Percentiles rank a stretch among this genome's conserved stretches.
Conservation (phyloP, 2,329 filamentous ascomycete genomes). For the Torrubiella hemipterigena region DNA sequence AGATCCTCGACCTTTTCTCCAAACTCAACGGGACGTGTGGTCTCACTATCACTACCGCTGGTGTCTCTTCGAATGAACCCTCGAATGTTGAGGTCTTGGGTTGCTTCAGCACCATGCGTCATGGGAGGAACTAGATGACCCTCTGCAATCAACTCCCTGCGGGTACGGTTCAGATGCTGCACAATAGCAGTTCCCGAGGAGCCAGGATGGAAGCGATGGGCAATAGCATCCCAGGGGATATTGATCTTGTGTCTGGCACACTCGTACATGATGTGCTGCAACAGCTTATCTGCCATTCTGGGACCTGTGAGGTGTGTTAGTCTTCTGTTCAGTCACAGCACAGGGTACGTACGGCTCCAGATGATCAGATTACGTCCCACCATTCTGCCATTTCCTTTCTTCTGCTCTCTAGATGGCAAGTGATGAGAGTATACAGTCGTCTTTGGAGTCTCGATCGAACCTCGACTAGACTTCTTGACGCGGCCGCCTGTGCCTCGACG, state of each 20-base stretch:
- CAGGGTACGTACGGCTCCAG: slow-evolving; percentile 28
- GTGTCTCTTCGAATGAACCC: slow-evolving; percentile 18
- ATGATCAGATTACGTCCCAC: slow-evolving; percentile 25
- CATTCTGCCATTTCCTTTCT: slow-evolving; percentile 15
- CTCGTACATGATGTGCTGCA: slow-evolving; percentile 29
- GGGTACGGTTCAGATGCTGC: slow-evolving; percentile 24
- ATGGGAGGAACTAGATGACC: slow-evolving; percentile 29
- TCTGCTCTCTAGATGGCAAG: slow-evolving; percentile 14
- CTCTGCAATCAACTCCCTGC: slow-evolving; percentile 20
- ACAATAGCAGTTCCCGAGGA: slow-evolving; percentile 23
- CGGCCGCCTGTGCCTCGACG: no score
- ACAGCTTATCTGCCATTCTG: slow-evolving; percentile 32
- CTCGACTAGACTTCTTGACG: no score
- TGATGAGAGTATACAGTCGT: slow-evolving; percentile 10
- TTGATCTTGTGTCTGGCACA: slow-evolving; percentile 16
- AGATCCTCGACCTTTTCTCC: slow-evolving; percentile 19
- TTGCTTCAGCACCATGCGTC: slow-evolving; percentile 11
- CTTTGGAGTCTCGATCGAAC: no score
- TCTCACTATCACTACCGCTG: slow-evolving; percentile 12
- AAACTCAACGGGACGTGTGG: slow-evolving; percentile 17
- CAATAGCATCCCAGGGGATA: slow-evolving; percentile 26
- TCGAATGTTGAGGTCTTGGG: slow-evolving; percentile 15
- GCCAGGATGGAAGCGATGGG: slow-evolving; percentile 27
- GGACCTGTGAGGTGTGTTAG: slow-evolving; percentile 18
- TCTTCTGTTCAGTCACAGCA: not conserved